phyloP scores from a whole-genome alignment of 2,329 filamentous ascomycete species.

The Rhynchosporium secalis region DNA sequence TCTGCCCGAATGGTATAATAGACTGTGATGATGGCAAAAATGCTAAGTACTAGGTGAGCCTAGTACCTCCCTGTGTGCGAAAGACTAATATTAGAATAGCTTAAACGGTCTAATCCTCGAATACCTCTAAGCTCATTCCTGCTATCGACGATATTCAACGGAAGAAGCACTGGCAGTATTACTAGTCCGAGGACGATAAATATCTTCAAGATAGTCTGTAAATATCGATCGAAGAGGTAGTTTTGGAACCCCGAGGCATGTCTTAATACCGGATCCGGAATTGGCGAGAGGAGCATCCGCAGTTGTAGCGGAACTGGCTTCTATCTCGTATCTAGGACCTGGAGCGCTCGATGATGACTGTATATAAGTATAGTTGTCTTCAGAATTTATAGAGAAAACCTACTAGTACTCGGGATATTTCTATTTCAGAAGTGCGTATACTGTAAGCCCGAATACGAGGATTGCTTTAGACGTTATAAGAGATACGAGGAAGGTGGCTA shows the following conservation, averaged over 20 bases:
- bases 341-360: constrained; percentile 12
- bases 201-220: constrained; percentile 79
- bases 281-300: constrained; percentile 19
- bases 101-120: constrained; percentile 3
- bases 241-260: constrained; percentile 56
- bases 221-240: constrained; percentile 91
- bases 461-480: neutral
- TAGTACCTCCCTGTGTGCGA: constrained; percentile 67
- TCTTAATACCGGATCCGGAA: constrained; percentile 16
- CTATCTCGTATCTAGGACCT: constrained; percentile 11
- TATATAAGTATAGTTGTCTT: constrained; percentile 3
- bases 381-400: neutral
- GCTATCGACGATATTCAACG: neutral
- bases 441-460: neutral
- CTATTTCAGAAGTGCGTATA: neutral
- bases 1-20: constrained; percentile 64
- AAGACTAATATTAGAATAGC: constrained; percentile 60
- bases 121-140: constrained; percentile 5
- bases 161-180: constrained; percentile 50
- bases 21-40: constrained; percentile 74
- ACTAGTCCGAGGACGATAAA: constrained; percentile 76
- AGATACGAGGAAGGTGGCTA: neutral
- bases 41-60: constrained; percentile 76
- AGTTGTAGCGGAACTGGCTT: constrained; percentile 14
- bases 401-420: neutral